Evolutionary conservation across 1,284 basidiomycete genomes (phyloP), one percentile per base, ranked within the genome.

Genomic region (Fomitiporia mediterranea): DNA sequence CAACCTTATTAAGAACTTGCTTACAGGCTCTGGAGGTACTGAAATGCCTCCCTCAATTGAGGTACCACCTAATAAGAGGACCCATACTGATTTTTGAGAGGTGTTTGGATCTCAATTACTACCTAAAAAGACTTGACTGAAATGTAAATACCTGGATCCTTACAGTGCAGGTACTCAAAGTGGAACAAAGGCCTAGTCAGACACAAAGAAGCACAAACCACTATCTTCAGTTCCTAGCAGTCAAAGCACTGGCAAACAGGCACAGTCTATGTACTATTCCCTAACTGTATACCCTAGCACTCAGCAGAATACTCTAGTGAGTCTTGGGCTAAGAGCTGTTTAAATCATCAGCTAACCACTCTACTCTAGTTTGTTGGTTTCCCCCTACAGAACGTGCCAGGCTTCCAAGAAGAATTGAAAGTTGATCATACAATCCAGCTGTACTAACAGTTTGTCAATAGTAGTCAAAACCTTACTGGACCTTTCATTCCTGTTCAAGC

Each of bases 191-290:
- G n/a, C n/a, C n/a, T n/a, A n/a, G n/a, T n/a, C n/a, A n/a, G n/a
- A n/a, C n/a, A n/a, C n/a, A n/a, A n/a, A n/a, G n/a, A n/a, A n/a
- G n/a, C n/a, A 44, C 49, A 57, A 74, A 55, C 71, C 73, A 49
- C 75, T 75, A 73, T 66, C 72, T 23, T 74, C 79, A 59, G 71
- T 70, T 35, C 74, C 77, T 60, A 77, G 76, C 63, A 73, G 74
- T 38, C 77, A 81, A 51, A 70, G 70, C 50, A 63, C 69, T 11
- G 68, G 67, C 47, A 32, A 65, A 42, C 66, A 63, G 27, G 83
- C 85, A 47, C 84, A 86, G 65, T 76, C 82, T 23, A 81, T 83
- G 6, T 90, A 88, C 68, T 86, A 88, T 40, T 88, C 88, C 17
- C 74, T 89, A 55, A 66, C 69, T 47, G 68, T 66, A 25, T 69